Conservation (phyloP, 2,329 filamentous ascomycete genomes). For the Microdochium paspali region DNA sequence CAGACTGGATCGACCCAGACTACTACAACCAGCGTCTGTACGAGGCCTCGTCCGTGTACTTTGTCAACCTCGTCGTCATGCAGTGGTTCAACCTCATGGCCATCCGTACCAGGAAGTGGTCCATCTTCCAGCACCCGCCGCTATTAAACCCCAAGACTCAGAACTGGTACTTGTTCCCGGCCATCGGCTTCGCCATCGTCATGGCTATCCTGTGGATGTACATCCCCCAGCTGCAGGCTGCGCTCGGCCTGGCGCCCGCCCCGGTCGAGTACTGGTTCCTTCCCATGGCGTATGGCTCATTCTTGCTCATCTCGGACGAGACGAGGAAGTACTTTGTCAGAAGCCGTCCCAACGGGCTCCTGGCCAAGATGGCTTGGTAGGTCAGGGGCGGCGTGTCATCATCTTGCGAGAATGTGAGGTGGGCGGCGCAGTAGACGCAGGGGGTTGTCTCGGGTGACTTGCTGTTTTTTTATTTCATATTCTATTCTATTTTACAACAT, state of each 20-base stretch:
- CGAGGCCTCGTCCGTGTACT: conserved; percentile 65
- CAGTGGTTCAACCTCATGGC: conserved; percentile 70
- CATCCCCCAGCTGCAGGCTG: conserved; percentile 52
- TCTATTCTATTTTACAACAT: too few species aligned
- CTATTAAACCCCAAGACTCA: conserved; percentile 53
- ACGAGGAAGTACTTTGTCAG: conserved; percentile 53
- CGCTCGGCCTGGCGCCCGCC: conserved; percentile 51
- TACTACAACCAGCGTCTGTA: conserved; percentile 48
- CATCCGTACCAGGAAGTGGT: conserved; percentile 54
- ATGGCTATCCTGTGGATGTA: conserved; percentile 67
- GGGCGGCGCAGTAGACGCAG: too few species aligned
- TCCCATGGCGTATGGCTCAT: conserved; percentile 60
- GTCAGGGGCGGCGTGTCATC: too few species aligned
- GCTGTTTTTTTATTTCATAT: too few species aligned
- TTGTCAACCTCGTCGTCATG: conserved; percentile 74
- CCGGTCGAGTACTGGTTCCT: conserved; percentile 70
- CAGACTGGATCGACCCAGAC: conserved; percentile 39
- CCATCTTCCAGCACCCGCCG: conserved; percentile 65
- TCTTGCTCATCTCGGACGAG: conserved; percentile 56
- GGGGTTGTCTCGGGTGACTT: too few species aligned
- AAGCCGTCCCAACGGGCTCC: conserved; percentile 43
- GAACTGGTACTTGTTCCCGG: conserved; percentile 61
- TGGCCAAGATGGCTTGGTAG: conserved; percentile 58
- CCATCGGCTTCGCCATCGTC: conserved; percentile 57
- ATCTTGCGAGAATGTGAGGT: too few species aligned